Evolutionary conservation across 495 filamentous ascomycete species (phyloP).

Genomic region (Penicillium bialowiezense): DNA sequence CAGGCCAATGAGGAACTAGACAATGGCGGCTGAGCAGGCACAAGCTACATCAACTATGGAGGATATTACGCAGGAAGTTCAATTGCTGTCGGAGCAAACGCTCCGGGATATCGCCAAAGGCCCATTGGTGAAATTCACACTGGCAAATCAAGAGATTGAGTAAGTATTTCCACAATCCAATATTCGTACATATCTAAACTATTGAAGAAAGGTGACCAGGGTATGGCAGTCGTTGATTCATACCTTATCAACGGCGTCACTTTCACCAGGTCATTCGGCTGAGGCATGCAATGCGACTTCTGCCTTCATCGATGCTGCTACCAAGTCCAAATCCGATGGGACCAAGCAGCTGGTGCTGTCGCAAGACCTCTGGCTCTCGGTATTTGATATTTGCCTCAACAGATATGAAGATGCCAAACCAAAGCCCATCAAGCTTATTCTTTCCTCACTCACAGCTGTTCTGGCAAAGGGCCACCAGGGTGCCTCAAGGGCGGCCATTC

Average conservation of each 20-base stretch:
- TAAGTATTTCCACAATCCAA: constrained; percentile 11
- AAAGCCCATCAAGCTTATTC: constrained; percentile 70
- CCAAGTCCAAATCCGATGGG: constrained; percentile 28
- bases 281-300: constrained; percentile 46
- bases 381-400: constrained; percentile 70
- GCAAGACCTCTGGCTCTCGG: constrained; percentile 48
- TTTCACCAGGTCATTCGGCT: constrained; percentile 39
- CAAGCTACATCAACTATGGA: constrained; percentile 28
- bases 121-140: constrained; percentile 35
- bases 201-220: constrained; percentile 35
- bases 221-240: constrained; percentile 37
- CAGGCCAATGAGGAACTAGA: constrained; percentile 16
- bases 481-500: constrained; percentile 19
- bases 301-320: constrained; percentile 46
- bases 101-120: constrained; percentile 40
- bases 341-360: constrained; percentile 45
- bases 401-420: constrained; percentile 71
- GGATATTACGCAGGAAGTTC: constrained; percentile 33
- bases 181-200: no score
- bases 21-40: constrained; percentile 26
- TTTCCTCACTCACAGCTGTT: constrained; percentile 56
- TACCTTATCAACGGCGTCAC: constrained; percentile 37
- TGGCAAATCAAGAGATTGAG: constrained; percentile 34
- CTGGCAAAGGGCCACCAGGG: constrained; percentile 46
- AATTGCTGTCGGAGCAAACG: constrained; percentile 37